Conservation (phyloP, 2,329 filamentous ascomycete species). For the Penicillium sp. region DNA sequence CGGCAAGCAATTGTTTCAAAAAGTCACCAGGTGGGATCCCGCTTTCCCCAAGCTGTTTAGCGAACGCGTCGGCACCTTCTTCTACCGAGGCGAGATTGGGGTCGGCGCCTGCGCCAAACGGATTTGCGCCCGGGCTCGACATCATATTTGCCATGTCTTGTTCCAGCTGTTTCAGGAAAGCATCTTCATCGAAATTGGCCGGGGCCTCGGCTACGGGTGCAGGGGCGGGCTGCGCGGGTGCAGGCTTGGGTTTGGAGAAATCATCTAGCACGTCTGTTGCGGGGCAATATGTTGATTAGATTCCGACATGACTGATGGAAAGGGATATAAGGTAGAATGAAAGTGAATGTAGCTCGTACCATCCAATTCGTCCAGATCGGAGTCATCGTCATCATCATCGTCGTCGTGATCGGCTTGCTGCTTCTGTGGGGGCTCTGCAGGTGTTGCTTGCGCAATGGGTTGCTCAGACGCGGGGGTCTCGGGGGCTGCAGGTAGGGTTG, state of each 20-base stretch:
- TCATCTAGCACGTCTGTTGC: constrained; percentile 83
- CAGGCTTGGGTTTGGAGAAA: constrained; percentile 65
- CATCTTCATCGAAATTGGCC: constrained; percentile 39
- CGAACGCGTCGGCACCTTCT: constrained; percentile 36
- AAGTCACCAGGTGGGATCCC: constrained; percentile 36
- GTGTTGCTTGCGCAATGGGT: background rate
- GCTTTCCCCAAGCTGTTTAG: constrained; percentile 37
- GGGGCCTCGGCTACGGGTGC: constrained; percentile 8
- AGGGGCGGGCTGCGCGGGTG: constrained; percentile 23
- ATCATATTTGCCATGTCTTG: constrained; percentile 85
- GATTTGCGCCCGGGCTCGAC: constrained; percentile 39
- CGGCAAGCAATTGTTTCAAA: constrained; percentile 37
- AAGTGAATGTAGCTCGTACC: constrained; percentile 49
- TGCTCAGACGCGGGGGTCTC: constrained; percentile 1
- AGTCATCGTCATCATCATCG: constrained; percentile 78
- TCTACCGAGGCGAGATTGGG: constrained; percentile 27
- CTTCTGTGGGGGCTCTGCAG: constrained; percentile 1
- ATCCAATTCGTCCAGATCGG: constrained; percentile 93
- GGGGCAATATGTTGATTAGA: background rate
- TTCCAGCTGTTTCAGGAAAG: constrained; percentile 81
- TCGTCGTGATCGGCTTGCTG: constrained; percentile 22
- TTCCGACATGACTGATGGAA: background rate
- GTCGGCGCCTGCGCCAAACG: constrained; percentile 15
- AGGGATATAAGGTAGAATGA: too few relatives aligned
- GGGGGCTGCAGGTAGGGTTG: background rate